Conservation (phyloP, 495 filamentous ascomycete species). For the Amphirosellinia nigrospora region DNA sequence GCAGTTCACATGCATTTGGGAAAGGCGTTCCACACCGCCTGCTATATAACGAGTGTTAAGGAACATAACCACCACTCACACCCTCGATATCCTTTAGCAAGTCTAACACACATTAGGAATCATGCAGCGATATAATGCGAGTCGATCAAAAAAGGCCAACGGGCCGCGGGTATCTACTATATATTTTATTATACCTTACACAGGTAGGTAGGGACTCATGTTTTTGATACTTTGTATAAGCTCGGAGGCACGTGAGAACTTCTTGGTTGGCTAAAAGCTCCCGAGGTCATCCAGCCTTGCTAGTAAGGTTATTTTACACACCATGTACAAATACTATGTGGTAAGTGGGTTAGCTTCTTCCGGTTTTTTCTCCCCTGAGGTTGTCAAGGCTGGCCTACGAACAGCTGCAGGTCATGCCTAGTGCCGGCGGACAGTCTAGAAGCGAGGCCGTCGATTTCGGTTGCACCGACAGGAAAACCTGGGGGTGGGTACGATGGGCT, state of each 20-base stretch:
- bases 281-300: background rate
- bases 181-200: too few relatives aligned
- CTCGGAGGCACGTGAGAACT: background rate
- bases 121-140: background rate
- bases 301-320: background rate
- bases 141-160: background rate
- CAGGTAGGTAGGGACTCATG: background rate
- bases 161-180: background rate
- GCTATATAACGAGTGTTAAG: background rate
- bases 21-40: conserved; percentile 7
- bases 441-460: conserved; percentile 2
- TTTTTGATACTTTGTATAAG: background rate
- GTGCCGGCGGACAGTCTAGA: background rate
- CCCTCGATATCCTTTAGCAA: background rate
- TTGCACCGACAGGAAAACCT: conserved; percentile 2
- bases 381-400: too few relatives aligned
- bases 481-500: background rate
- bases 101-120: background rate
- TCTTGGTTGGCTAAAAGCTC: background rate
- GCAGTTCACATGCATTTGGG: background rate
- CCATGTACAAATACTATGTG: background rate
- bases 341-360: background rate
- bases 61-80: background rate
- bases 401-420: conserved; percentile 1
- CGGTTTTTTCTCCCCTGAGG: background rate